These are phyloP conservation scores for Irpex sp. DNA, from an alignment of 1,284 basidiomycete species.

Conservation along the genomic window DNA sequence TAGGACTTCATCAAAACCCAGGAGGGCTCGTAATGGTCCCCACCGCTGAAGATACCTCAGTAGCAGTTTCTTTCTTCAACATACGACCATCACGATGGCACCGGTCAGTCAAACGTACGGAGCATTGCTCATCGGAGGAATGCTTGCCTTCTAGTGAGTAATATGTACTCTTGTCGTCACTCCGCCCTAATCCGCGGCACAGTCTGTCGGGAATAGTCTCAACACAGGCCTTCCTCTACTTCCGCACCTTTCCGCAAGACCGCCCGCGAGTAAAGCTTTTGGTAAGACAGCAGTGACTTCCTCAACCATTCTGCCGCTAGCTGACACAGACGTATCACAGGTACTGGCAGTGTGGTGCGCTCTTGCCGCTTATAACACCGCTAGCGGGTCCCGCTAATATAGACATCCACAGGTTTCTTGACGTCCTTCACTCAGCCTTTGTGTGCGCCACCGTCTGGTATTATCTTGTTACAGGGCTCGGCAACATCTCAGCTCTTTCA, in stretches of 20 bases:
- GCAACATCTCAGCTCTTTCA: background rate
- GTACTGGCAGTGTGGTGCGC: constrained; percentile 3
- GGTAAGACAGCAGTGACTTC: constrained; percentile 4
- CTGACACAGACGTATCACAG: background rate
- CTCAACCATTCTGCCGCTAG: background rate
- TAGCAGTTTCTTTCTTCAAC: background rate
- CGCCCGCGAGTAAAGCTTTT: constrained; percentile 1
- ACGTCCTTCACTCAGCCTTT: constrained; percentile 10
- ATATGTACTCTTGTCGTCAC: background rate
- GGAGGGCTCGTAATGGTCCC: background rate
- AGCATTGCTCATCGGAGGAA: constrained; percentile 7
- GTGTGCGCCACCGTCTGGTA: constrained; percentile 7
- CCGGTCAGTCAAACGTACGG: constrained; percentile 8
- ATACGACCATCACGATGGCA: background rate
- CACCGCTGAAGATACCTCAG: background rate
- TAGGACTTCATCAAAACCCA: background rate
- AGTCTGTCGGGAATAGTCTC: constrained; percentile 13
- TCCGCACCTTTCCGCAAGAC: constrained; percentile 6
- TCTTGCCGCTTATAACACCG: background rate
- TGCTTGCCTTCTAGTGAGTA: constrained; percentile 9
- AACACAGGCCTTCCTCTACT: constrained; percentile 10
- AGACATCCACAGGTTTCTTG: constrained; percentile 3
- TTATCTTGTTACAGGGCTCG: constrained; percentile 6
- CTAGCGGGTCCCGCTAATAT: background rate
- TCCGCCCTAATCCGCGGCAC: background rate